Conservation (phyloP, 805 yeast genomes). For the Brettanomyces anomalus region DNA sequence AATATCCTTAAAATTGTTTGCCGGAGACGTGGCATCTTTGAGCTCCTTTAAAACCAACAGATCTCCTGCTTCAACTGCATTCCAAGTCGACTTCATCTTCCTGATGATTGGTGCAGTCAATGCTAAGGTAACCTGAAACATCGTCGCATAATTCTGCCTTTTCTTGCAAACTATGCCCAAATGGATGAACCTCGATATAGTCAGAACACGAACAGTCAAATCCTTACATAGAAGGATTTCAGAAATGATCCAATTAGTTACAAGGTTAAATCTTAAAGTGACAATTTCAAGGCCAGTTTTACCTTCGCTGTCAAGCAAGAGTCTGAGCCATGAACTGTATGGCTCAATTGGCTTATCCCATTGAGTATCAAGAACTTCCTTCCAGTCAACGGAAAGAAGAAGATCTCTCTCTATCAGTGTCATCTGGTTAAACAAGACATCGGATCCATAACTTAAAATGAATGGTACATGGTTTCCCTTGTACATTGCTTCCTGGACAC, state of each 20-base stretch:
- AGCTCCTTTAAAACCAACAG: slow-evolving; percentile 55
- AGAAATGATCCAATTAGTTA: slow-evolving; percentile 87
- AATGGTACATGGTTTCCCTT: slow-evolving; percentile 68
- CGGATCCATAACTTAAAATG: slow-evolving; percentile 61
- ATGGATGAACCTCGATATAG: slow-evolving; percentile 82
- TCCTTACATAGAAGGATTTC: slow-evolving; percentile 68
- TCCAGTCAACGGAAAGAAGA: slow-evolving; percentile 83
- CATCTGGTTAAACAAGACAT: slow-evolving; percentile 65
- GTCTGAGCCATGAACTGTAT: slow-evolving; percentile 75
- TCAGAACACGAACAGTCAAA: slow-evolving; percentile 49
- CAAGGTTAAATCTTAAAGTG: slow-evolving; percentile 76
- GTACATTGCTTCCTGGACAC: slow-evolving; percentile 34
- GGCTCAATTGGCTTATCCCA: slow-evolving; percentile 64
- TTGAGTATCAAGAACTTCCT: slow-evolving; percentile 66
- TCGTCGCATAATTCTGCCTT: slow-evolving; percentile 75
- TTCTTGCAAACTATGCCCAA: slow-evolving; percentile 66
- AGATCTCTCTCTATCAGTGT: slow-evolving; percentile 84
- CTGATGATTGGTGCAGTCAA: slow-evolving; percentile 58
- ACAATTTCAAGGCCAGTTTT: slow-evolving; percentile 71
- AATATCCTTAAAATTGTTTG: slow-evolving; percentile 60
- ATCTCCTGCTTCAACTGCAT: slow-evolving; percentile 63
- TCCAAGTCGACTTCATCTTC: slow-evolving; percentile 65
- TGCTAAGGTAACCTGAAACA: slow-evolving; percentile 82
- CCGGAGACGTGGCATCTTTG: slow-evolving; percentile 65
- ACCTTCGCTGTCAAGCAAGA: slow-evolving; percentile 42